Conservation (phyloP, 1,284 basidiomycete species). For the Rhodotorula sp. region DNA sequence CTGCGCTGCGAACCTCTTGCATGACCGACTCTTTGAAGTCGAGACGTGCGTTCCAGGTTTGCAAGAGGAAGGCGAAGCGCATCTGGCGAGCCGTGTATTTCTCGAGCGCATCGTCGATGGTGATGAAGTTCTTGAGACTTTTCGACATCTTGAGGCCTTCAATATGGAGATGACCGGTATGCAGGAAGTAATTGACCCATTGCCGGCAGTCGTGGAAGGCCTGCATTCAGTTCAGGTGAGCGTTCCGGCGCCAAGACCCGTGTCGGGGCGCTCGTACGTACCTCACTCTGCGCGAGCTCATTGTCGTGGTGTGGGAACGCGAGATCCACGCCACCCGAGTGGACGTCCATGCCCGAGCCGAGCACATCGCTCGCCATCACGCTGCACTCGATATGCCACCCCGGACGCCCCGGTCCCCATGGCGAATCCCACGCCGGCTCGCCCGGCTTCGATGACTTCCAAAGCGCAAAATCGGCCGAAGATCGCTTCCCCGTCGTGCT, state of each 20-base stretch:
- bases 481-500: slow-evolving; percentile 61
- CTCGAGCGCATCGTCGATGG: slow-evolving; percentile 93
- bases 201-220: slow-evolving; percentile 86
- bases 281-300: slow-evolving; percentile 96
- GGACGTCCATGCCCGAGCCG: slow-evolving; percentile 93
- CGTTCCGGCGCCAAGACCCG: neutral
- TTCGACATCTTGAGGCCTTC: slow-evolving; percentile 99
- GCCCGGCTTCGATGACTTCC: slow-evolving; percentile 97
- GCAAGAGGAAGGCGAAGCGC: slow-evolving; percentile 88
- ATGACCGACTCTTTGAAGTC: slow-evolving; percentile 89
- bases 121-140: slow-evolving; percentile 98
- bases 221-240: slow-evolving; percentile 50
- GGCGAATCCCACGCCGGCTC: slow-evolving; percentile 96
- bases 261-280: slow-evolving; percentile 45
- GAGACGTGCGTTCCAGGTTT: slow-evolving; percentile 87
- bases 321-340: slow-evolving; percentile 94
- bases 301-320: slow-evolving; percentile 99
- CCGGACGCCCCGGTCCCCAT: slow-evolving; percentile 95
- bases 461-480: slow-evolving; percentile 85
- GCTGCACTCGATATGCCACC: slow-evolving; percentile 99
- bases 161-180: slow-evolving; percentile 97
- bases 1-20: slow-evolving; percentile 82
- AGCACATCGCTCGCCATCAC: slow-evolving; percentile 96
- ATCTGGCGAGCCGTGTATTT: slow-evolving; percentile 84
- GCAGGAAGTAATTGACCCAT: slow-evolving; percentile 99